Evolutionary conservation across 202 grass and related monocot species (phyloP).

Genomic region (Bolboschoenoplectus hybrid): DNA sequence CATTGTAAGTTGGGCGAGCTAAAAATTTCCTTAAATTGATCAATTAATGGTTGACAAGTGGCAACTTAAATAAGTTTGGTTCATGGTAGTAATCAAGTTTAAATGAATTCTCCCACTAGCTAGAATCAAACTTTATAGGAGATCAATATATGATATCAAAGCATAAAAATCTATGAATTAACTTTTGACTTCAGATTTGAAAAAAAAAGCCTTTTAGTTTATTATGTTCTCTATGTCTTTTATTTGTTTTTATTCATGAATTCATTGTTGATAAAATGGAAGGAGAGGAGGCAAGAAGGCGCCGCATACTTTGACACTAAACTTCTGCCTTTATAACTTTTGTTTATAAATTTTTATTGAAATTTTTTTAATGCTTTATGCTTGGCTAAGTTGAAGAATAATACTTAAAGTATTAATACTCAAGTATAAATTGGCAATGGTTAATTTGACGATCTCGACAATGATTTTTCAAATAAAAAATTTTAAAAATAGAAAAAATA

Average conservation of each 20-base stretch:
- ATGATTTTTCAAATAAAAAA: no score
- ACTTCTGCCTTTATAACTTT: neutral
- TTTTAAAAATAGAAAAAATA: no score
- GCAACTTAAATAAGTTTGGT: no score
- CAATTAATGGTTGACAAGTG: no score
- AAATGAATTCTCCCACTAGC: neutral
- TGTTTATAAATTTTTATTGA: no score
- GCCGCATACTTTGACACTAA: neutral
- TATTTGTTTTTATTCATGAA: neutral
- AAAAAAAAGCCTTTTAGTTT: neutral
- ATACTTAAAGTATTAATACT: no score
- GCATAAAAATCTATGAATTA: neutral
- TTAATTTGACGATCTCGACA: no score
- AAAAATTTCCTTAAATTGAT: no score
- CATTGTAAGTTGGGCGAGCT: no score
- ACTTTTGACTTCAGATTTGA: neutral
- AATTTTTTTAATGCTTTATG: no score
- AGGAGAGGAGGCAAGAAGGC: neutral
- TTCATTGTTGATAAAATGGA: neutral
- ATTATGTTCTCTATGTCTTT: neutral
- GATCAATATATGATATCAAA: neutral
- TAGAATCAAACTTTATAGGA: neutral
- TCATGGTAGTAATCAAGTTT: neutral
- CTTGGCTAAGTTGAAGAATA: no score
- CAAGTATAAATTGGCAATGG: no score